A percentile compares a stretch with the other conserved stretches of the same genome.
phyloP scores from a whole-genome alignment of 768 basidiomycete genomes.

The Galerina sulciceps region DNA sequence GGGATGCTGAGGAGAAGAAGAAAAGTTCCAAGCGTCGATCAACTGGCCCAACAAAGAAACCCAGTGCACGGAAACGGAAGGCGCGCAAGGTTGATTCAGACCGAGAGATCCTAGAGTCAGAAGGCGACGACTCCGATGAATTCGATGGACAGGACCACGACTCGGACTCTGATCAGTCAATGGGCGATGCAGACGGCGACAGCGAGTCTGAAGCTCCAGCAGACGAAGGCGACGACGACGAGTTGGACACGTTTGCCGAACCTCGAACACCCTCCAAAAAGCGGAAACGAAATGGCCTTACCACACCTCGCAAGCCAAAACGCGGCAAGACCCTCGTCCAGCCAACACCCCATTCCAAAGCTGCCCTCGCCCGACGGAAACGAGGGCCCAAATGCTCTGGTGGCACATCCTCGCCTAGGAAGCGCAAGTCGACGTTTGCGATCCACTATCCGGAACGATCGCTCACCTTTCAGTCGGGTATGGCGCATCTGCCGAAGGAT shows the following conservation, averaged over 20 bases:
- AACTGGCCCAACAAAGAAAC: conserved; percentile 18
- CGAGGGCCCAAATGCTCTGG: conserved; percentile 11
- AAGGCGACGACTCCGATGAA: conserved; percentile 30
- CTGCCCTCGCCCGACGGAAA: conserved; percentile 54
- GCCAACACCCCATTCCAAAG: conserved; percentile 80
- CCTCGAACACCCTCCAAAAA: conserved; percentile 62
- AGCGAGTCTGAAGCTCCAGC: conserved; percentile 26
- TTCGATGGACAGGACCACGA: conserved; percentile 22
- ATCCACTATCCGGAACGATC: conserved; percentile 34
- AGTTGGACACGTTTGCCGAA: conserved; percentile 18
- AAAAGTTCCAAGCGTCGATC: conserved; percentile 7
- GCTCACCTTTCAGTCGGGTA: conserved; percentile 38
- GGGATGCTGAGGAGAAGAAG: conserved; percentile 44
- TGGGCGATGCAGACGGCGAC: conserved; percentile 29
- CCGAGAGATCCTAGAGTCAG: conserved; percentile 31
- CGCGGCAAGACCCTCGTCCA: conserved; percentile 47
- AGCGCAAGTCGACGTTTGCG: conserved; percentile 28
- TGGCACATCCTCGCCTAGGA: conserved; percentile 27
- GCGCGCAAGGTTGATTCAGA: conserved; percentile 9
- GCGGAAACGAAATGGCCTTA: conserved; percentile 53
- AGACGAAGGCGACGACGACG: conserved; percentile 30
- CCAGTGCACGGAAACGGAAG: conserved; percentile 10
- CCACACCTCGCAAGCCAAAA: conserved; percentile 28
- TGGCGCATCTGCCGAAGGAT: conserved; percentile 66
- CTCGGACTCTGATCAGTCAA: conserved; percentile 28